Evolutionary conservation across 1,139 yeast genomes (phyloP).

Genomic region (Lodderomyces orthopsilosis): DNA sequence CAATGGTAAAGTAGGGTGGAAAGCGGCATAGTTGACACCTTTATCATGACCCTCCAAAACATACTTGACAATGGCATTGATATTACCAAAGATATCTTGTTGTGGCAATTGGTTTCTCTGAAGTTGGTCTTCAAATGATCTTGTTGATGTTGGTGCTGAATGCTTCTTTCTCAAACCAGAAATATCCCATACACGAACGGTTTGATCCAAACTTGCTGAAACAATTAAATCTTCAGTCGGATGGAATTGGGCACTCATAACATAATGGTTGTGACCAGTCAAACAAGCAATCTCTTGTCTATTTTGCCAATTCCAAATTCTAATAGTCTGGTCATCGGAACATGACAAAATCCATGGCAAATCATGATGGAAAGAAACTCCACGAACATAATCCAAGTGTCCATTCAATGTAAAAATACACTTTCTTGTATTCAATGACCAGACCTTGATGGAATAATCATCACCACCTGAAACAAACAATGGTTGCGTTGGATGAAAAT

Average conservation of each 20-base stretch:
- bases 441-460: slow-evolving; percentile 90
- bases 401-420: slow-evolving; percentile 89
- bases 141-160: slow-evolving; percentile 68
- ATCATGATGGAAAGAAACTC: slow-evolving; percentile 92
- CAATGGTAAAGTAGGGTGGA: slow-evolving; percentile 94
- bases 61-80: slow-evolving; percentile 92
- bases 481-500: slow-evolving; percentile 97
- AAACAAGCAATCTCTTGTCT: slow-evolving; percentile 95
- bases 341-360: slow-evolving; percentile 97
- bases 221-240: slow-evolving; percentile 93
- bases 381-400: slow-evolving; percentile 92
- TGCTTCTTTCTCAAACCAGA: slow-evolving; percentile 93
- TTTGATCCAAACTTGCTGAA: slow-evolving; percentile 94
- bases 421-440: slow-evolving; percentile 92
- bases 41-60: slow-evolving; percentile 97
- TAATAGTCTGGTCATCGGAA: slow-evolving; percentile 96
- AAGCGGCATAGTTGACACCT: slow-evolving; percentile 97
- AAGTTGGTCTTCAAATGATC: slow-evolving; percentile 76
- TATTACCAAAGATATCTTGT: slow-evolving; percentile 92
- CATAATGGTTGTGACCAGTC: slow-evolving; percentile 98
- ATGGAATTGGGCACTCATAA: slow-evolving; percentile 97
- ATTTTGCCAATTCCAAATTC: slow-evolving; percentile 99
- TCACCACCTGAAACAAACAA: slow-evolving; percentile 97
- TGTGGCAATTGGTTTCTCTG: slow-evolving; percentile 71
- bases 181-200: slow-evolving; percentile 99